Base-by-base conservation (phyloP, 495 filamentous ascomycete species). In the Neurospora sp. region DNA sequence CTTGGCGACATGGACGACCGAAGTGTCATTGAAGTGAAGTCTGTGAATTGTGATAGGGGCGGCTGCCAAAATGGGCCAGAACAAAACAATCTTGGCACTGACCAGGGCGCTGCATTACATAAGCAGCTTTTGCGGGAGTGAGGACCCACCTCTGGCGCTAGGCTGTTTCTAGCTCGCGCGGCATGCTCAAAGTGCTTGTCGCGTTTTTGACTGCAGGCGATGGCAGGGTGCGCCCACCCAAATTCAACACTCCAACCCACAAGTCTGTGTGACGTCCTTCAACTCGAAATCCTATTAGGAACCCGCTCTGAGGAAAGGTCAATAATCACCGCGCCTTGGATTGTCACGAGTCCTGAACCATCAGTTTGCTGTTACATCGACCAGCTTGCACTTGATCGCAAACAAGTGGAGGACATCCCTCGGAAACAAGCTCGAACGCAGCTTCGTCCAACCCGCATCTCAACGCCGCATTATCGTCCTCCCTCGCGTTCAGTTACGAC, bases 191-290 rank as follows among this genome's bases (percentile, higher is more conserved):
- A 31, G 53, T 61, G 53, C 53, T 61, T 61, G 44, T 71, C 70
- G 70, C 70, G 70, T 71, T 71, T 71, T 71, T 71, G 70, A 38
- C 42, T 40, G 40, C 40, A 46, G 31, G 69, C 70, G 69, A 70
- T 71, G 48, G 38, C 37, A 46, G 41, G 22, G 22, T 37, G 38
- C 35, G 69, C 39, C 48, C 68, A 69, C 31, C 72, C 41, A 40
- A 69, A 11, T 27, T 38, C 53, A 61, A 5, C 53, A 40, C 27
- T 41, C 42, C 66, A 46, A 35, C 74, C 70, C 72, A 70, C 5
- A 27, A 31, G 27, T 61, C 46, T 61, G 27, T 12, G 27, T 61
- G 53, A 61, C 53, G 27, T 61, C 53, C 20, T 61, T 16, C 22
- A 31, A 61, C 27, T 53, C 5, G 2, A 35, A 27, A 61, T 35